Percentiles rank a stretch among this genome's conserved stretches.
Conservation (phyloP, 208 protist species). For the Acanthamoeba rhysodes region DNA sequence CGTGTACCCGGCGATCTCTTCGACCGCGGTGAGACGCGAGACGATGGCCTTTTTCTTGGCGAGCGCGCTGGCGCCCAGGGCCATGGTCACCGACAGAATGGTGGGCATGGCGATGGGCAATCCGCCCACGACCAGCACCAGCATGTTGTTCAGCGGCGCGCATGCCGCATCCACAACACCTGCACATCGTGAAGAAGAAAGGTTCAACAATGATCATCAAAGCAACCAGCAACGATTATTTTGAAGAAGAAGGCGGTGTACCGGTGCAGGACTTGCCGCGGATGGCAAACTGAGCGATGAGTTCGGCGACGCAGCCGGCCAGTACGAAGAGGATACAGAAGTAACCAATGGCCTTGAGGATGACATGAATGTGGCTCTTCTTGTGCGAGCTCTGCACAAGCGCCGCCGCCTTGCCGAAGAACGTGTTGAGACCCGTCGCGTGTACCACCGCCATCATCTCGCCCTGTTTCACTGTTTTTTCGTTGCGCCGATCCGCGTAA, state of each 20-base stretch:
- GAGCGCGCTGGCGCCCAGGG: conserved; percentile 93
- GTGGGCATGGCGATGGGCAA: conserved; percentile 92
- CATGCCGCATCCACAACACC: conserved; percentile 73
- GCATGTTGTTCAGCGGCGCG: conserved; percentile 85
- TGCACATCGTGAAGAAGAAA: not conserved
- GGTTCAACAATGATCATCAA: too few species aligned
- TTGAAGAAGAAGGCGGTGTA: conserved; percentile 11
- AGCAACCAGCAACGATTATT: not conserved
- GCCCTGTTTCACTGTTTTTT: conserved; percentile 87
- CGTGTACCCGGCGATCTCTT: conserved; percentile 82
- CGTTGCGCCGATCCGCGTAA: not conserved
- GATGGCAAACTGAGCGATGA: conserved; percentile 85
- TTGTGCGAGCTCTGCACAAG: conserved; percentile 89
- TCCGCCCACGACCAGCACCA: conserved; percentile 88
- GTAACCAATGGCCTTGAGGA: conserved; percentile 83
- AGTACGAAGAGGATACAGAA: conserved; percentile 86
- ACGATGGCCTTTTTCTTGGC: conserved; percentile 96
- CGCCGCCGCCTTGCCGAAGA: conserved; percentile 95
- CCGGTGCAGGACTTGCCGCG: conserved; percentile 75
- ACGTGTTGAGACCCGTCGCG: conserved; percentile 94
- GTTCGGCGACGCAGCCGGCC: conserved; percentile 82
- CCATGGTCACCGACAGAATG: conserved; percentile 96
- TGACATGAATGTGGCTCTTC: conserved; percentile 82
- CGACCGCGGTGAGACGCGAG: conserved; percentile 95
- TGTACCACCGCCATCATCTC: conserved; percentile 88